Percentiles rank a stretch among this genome's conserved stretches.
Evolutionary conservation across 768 basidiomycete species (phyloP).

Genomic region (Suillus subaureus): DNA sequence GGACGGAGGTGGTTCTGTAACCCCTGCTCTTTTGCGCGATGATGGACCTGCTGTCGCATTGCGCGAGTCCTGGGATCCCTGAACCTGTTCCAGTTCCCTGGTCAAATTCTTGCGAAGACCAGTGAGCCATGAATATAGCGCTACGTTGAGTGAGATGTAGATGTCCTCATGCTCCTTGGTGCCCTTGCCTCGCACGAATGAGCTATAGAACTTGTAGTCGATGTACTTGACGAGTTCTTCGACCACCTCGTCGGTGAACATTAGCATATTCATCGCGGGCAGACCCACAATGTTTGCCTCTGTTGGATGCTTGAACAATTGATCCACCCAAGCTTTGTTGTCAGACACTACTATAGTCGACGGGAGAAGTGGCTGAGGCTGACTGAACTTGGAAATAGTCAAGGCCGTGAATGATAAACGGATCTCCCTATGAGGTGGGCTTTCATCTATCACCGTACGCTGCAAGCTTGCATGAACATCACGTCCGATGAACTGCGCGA

Average conservation of each 20-base stretch:
- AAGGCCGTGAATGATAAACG: conserved; percentile 76
- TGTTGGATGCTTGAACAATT: conserved; percentile 58
- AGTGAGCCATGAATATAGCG: conserved; percentile 81
- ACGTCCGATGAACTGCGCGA: conserved; percentile 72
- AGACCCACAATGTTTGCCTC: conserved; percentile 80
- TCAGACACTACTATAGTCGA: conserved; percentile 41
- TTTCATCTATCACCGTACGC: conserved; percentile 54
- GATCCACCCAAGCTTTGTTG: conserved; percentile 59
- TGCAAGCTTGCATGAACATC: conserved; percentile 73
- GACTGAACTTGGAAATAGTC: conserved; percentile 73
- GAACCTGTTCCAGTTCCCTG: conserved; percentile 77
- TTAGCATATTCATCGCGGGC: conserved; percentile 81
- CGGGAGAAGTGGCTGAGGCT: conserved; percentile 52
- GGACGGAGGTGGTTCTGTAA: background rate
- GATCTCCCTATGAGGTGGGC: conserved; percentile 62
- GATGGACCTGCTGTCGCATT: conserved; percentile 36
- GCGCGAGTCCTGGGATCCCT: conserved; percentile 57
- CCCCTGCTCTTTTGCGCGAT: conserved; percentile 42
- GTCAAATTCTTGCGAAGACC: conserved; percentile 73
- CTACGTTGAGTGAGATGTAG: conserved; percentile 83
- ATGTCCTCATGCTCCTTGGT: conserved; percentile 70
- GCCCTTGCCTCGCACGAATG: conserved; percentile 58
- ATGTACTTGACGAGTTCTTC: conserved; percentile 46
- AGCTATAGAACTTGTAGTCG: conserved; percentile 72
- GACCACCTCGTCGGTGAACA: conserved; percentile 67